Percentiles rank a stretch among this genome's conserved stretches.
These are phyloP conservation scores for Trametes punicea DNA, from an alignment of 768 basidiomycete genomes.

Conservation along the genomic window DNA sequence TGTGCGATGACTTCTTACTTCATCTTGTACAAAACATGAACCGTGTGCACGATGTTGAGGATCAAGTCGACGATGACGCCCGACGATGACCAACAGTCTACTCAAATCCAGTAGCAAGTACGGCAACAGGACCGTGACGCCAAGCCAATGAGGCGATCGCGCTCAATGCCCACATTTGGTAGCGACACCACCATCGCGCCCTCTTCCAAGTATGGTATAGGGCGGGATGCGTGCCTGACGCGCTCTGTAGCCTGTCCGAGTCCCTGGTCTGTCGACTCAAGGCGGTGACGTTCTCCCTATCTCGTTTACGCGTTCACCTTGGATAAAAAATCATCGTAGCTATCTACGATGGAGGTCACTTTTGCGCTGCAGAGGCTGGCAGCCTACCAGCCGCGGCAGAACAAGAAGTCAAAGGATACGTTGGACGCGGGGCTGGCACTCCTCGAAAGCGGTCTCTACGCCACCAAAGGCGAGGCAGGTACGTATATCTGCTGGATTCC, in stretches of 20 bases:
- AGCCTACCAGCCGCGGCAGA: constrained; percentile 31
- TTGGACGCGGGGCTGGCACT: constrained; percentile 32
- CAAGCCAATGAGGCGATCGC: background rate
- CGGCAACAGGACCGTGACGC: background rate
- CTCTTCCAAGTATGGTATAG: background rate
- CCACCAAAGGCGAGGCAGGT: constrained; percentile 34
- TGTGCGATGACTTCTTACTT: background rate
- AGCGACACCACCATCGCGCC: background rate
- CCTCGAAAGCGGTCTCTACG: constrained; percentile 28
- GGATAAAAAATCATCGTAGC: background rate
- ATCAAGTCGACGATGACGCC: background rate
- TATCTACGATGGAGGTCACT: constrained; percentile 29
- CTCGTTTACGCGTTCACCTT: background rate
- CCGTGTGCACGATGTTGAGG: background rate
- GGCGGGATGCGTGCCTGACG: background rate
- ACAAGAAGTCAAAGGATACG: constrained; percentile 33
- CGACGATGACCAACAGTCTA: too few relatives aligned
- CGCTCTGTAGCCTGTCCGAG: too few relatives aligned
- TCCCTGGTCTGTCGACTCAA: too few relatives aligned
- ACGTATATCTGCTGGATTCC: background rate
- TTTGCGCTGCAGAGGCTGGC: constrained; percentile 34
- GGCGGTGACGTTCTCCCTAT: too few relatives aligned
- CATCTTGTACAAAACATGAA: background rate
- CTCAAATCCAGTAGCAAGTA: background rate
- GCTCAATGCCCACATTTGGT: background rate